These are phyloP conservation scores for Arabidopsis arenosa DNA, from an alignment of 345 rosid genomes.

Conservation along the genomic window DNA sequence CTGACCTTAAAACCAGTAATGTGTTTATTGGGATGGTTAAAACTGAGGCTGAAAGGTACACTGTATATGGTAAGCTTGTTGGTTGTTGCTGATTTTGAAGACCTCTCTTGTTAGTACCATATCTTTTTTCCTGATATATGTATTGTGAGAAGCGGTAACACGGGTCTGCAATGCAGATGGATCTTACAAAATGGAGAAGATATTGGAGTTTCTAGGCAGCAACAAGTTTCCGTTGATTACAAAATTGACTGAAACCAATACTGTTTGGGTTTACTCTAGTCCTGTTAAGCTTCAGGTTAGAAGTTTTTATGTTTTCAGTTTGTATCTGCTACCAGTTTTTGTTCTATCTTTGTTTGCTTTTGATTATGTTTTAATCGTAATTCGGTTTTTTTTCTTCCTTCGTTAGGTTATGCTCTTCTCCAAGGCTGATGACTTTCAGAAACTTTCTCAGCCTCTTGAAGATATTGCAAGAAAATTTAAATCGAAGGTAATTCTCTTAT, in stretches of 20 bases:
- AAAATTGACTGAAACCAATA: slow-evolving; percentile 71
- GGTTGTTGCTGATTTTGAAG: slow-evolving; percentile 31
- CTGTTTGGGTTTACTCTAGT: slow-evolving; percentile 74
- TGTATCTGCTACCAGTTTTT: neutral
- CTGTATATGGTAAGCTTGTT: slow-evolving; percentile 62
- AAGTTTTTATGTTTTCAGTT: slow-evolving; percentile 10
- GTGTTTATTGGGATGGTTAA: slow-evolving; percentile 75
- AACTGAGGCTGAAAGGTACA: slow-evolving; percentile 78
- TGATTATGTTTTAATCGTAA: neutral
- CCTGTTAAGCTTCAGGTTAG: slow-evolving; percentile 80
- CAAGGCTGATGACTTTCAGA: slow-evolving; percentile 62
- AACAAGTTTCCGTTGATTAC: slow-evolving; percentile 87
- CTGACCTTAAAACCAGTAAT: slow-evolving; percentile 47
- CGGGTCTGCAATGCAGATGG: slow-evolving; percentile 60
- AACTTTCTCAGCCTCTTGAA: slow-evolving; percentile 63
- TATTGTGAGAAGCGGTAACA: neutral
- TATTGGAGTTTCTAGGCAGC: slow-evolving; percentile 66
- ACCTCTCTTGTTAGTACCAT: neutral
- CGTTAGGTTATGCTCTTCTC: slow-evolving; percentile 73
- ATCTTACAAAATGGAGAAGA: slow-evolving; percentile 54
- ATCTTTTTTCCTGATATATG: neutral
- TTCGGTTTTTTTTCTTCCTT: slow-evolving; percentile 5
- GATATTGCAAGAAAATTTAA: slow-evolving; percentile 75
- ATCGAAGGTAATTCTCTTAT: slow-evolving; percentile 54
- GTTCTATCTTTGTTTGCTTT: neutral